Percentiles rank a stretch among this genome's conserved stretches.
phyloP scores from a whole-genome alignment of 768 basidiomycete genomes.

The Phlegmacium glaucopus region DNA sequence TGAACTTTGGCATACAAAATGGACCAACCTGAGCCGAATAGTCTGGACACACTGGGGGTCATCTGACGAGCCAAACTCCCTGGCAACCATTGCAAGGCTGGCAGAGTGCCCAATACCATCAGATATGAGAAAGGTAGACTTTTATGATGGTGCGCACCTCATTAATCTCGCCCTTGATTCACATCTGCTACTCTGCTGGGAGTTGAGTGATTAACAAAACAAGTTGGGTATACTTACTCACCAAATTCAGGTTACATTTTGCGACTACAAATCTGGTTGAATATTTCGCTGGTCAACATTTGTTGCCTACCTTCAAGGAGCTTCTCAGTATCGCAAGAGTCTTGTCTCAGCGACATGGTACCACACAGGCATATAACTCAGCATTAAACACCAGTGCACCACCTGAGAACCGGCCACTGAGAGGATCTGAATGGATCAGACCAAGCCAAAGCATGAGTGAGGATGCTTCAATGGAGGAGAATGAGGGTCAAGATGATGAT shows the following conservation, averaged over 20 bases:
- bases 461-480: not conserved
- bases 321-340: not conserved
- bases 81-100: conserved; percentile 13
- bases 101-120: conserved; percentile 15
- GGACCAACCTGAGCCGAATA: conserved; percentile 26
- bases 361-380: conserved; percentile 2
- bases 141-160: conserved; percentile 16
- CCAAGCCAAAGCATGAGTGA: not conserved
- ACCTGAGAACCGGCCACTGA: not conserved
- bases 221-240: not conserved
- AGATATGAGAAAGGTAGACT: conserved; percentile 24
- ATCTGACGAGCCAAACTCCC: conserved; percentile 13
- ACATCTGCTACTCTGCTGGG: conserved; percentile 19
- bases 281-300: conserved; percentile 3
- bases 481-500: not conserved
- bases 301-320: not conserved
- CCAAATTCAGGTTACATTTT: conserved; percentile 1
- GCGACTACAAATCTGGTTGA: conserved; percentile 6
- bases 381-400: not conserved
- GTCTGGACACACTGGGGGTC: conserved; percentile 18
- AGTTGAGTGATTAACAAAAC: not conserved
- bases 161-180: conserved; percentile 16
- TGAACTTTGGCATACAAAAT: conserved; percentile 30
- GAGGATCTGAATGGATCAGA: not conserved
- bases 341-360: not conserved